Conservation (phyloP, 2,329 filamentous ascomycete genomes). For the Neopestalotiopsis sp. region DNA sequence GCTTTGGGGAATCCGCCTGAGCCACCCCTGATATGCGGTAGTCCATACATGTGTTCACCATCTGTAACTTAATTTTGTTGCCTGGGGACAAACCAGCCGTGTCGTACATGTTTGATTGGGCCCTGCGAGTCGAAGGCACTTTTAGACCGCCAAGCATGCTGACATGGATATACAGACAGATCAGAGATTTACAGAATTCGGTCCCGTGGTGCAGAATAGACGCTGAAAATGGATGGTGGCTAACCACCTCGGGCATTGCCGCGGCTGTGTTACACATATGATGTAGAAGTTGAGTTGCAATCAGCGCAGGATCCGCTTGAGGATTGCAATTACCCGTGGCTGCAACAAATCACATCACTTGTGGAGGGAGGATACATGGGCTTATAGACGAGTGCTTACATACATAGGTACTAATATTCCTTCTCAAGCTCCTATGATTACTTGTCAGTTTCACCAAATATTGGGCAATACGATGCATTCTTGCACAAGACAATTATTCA, state of each 20-base stretch:
- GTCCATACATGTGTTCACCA: neutral
- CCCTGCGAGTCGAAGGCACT: neutral
- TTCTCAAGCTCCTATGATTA: neutral
- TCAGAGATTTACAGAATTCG: neutral
- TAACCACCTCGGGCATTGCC: neutral
- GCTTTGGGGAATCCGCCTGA: neutral
- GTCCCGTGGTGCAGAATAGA: neutral
- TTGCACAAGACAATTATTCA: neutral
- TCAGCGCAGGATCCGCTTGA: neutral
- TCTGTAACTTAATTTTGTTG: neutral
- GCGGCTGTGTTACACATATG: neutral
- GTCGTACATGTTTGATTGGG: conserved; percentile 2
- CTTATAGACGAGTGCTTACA: neutral
- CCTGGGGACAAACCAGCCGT: neutral
- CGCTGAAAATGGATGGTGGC: neutral
- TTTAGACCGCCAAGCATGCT: neutral
- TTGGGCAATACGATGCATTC: neutral
- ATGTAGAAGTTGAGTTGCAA: neutral
- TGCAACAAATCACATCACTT: neutral
- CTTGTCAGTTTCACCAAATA: neutral
- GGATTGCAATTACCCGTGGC: neutral
- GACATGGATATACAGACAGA: neutral
- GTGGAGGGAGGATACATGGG: neutral
- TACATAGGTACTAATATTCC: neutral
- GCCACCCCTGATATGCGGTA: neutral